Evolutionary conservation across 1,284 basidiomycete species (phyloP).

Genomic region (Entoloma clypeatum): DNA sequence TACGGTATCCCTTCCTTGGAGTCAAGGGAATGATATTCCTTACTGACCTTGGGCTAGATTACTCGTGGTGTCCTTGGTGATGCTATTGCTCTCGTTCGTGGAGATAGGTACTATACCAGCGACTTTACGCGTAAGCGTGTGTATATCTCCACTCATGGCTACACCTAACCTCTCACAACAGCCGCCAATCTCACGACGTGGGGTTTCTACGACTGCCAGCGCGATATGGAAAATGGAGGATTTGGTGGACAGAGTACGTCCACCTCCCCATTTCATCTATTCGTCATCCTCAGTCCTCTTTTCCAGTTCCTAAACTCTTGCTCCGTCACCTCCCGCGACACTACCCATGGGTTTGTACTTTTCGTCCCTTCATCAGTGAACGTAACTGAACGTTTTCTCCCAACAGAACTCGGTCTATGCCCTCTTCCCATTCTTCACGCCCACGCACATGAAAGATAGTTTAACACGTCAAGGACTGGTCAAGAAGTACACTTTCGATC

Average conservation of each 20-base stretch:
- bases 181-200: conserved; percentile 46
- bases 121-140: conserved; percentile 47
- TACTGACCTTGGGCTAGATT: conserved; percentile 22
- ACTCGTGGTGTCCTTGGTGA: conserved; percentile 45
- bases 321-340: conserved; percentile 45
- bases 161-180: too few relatives aligned
- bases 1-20: conserved; percentile 36
- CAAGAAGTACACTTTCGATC: conserved; percentile 41
- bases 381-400: not conserved
- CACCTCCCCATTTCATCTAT: not conserved
- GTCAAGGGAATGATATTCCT: conserved; percentile 26
- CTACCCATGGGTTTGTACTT: conserved; percentile 39
- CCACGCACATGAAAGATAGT: conserved; percentile 41
- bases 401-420: conserved; percentile 39
- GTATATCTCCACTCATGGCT: too few relatives aligned
- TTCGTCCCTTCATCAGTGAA: not conserved
- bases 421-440: conserved; percentile 55
- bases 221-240: conserved; percentile 36
- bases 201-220: conserved; percentile 43
- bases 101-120: conserved; percentile 46
- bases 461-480: conserved; percentile 38
- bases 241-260: conserved; percentile 31
- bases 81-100: conserved; percentile 50
- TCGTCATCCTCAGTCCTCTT: not conserved
- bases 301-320: conserved; percentile 41